Evolutionary conservation across 352 stramenopile species (phyloP), one percentile per base, ranked within the genome.

Genomic region (Phytophthora podocarpi): DNA sequence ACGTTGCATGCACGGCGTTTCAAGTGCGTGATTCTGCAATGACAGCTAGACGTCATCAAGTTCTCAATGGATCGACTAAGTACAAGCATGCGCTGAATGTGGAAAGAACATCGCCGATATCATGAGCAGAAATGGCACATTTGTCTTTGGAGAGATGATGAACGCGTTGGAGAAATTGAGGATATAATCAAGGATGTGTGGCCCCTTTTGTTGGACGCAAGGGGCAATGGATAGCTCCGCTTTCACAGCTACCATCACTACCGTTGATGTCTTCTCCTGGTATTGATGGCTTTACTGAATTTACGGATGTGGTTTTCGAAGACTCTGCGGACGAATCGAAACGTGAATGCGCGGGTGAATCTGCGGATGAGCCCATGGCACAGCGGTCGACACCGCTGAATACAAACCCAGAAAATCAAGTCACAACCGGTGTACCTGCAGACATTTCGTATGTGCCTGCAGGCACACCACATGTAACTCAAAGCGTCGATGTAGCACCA

Each of bases 181-280:
- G 41, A 48, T 5, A 53, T 48, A 15, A 30, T 47, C 15, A 61
- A 53, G 42, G 41, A 53, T 40, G 53, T 3, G 52, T 48, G 2
- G 31, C 32, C 5, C 52, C 31, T 3, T 48, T 61, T 18, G 53
- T 61, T 31, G 41, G 40, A 21, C 52, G 52, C 11, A 41, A 61
- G 7, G n/a, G 41, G 18, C 15, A 46, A 11, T 31, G 39, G 37
- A 34, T 43, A 21, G 37, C n/a, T 34, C 27, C 18, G 20, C 15
- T 45, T 0, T 45, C 30, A 12, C 18, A 59, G 24, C 0, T 48
- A 18, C 21, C 12, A 15, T 48, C 40, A 10, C 24, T 34, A 15
- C 10, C 12, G 8, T 34, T 34, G 6, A 28, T n/a, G n/a, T n/a
- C n/a, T n/a, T n/a, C 24, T 11, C 23, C 23, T 23, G 36, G n/a